These are phyloP conservation scores for Begonia fuchsioides DNA, from an alignment of 306 rosid genomes.

Conservation along the genomic window DNA sequence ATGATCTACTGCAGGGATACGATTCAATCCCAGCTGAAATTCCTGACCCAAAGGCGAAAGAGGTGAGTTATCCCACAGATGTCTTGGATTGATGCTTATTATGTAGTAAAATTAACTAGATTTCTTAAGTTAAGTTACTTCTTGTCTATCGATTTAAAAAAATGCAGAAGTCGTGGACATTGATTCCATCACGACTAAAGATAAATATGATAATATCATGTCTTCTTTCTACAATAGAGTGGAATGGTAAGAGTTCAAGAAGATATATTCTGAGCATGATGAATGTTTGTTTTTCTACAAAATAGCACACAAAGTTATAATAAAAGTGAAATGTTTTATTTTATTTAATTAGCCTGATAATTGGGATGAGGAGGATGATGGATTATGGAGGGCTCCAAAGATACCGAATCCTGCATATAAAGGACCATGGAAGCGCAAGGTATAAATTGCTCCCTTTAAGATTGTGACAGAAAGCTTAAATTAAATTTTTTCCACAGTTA, in stretches of 20 bases:
- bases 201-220: no score
- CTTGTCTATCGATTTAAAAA: not conserved
- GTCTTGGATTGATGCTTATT: no score
- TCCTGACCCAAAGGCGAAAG: constrained; percentile 71
- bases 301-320: not conserved
- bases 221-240: no score
- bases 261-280: no score
- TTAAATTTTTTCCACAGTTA: not conserved
- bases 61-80: constrained; percentile 26
- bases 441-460: constrained; percentile 8
- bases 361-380: constrained; percentile 92
- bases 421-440: constrained; percentile 97
- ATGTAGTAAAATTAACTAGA: no score
- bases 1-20: constrained; percentile 46
- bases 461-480: not conserved
- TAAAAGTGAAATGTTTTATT: constrained; percentile 1
- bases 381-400: constrained; percentile 77
- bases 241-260: no score
- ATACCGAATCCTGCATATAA: constrained; percentile 86
- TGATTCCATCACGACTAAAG: not conserved
- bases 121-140: no score
- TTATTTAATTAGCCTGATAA: constrained; percentile 45
- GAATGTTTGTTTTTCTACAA: no score
- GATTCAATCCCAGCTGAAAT: constrained; percentile 74
- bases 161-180: not conserved